Evolutionary conservation across 768 basidiomycete genomes (phyloP).

Genomic region (Clavaria fumosa): DNA sequence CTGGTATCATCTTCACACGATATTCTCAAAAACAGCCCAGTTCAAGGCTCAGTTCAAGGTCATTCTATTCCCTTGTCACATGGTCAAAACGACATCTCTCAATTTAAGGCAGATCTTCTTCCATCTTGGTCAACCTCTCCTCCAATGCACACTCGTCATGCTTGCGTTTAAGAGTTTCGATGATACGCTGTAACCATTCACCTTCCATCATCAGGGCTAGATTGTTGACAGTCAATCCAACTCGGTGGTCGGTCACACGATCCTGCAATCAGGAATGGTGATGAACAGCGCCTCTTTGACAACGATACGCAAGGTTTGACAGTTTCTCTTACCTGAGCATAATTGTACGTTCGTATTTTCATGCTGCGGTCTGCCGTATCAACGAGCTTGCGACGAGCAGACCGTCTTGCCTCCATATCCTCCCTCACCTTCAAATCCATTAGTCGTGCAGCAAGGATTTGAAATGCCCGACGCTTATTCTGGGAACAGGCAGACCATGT

Average conservation of each 20-base stretch:
- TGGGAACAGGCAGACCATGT: slow-evolving; percentile 21
- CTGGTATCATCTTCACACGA: too few species aligned
- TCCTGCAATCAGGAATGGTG: slow-evolving; percentile 34
- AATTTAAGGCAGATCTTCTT: neutral
- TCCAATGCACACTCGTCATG: slow-evolving; percentile 43
- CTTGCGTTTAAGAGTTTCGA: slow-evolving; percentile 40
- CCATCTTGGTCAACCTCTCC: slow-evolving; percentile 25
- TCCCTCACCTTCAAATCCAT: slow-evolving; percentile 63
- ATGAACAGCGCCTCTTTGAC: neutral
- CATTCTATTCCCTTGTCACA: too few species aligned
- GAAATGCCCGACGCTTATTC: slow-evolving; percentile 90
- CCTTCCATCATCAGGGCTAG: slow-evolving; percentile 52
- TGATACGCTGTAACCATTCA: slow-evolving; percentile 39
- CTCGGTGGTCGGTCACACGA: slow-evolving; percentile 84
- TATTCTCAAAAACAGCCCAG: too few species aligned
- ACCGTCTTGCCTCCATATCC: slow-evolving; percentile 57
- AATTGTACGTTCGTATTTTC: slow-evolving; percentile 94
- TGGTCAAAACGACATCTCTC: too few species aligned
- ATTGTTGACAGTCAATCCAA: slow-evolving; percentile 62
- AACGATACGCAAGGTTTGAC: neutral
- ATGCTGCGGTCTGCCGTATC: slow-evolving; percentile 78
- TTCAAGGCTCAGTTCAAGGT: too few species aligned
- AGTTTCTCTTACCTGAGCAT: slow-evolving; percentile 58
- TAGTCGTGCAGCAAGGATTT: slow-evolving; percentile 72
- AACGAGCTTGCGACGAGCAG: slow-evolving; percentile 57